Evolutionary conservation across 2,329 filamentous ascomycete species (phyloP).

Genomic region (Penicillium sp.): DNA sequence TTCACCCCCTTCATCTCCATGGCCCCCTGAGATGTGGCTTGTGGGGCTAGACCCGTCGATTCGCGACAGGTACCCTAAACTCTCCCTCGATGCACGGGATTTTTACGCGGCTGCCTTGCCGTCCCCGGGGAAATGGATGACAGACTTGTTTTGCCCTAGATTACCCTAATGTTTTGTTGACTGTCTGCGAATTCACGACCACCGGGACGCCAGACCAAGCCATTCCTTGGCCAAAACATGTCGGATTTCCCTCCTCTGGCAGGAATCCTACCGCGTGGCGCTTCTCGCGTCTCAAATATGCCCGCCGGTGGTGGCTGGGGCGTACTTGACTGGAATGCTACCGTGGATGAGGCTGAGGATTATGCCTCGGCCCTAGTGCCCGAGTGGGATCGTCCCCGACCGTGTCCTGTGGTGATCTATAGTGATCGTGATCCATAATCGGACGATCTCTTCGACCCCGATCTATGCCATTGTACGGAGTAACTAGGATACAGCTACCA

Average conservation of each 20-base stretch:
- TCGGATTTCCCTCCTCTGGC: background rate
- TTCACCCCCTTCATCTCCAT: background rate
- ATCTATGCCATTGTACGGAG: background rate
- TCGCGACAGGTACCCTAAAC: background rate
- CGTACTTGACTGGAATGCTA: background rate
- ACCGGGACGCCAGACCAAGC: background rate
- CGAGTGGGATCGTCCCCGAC: background rate
- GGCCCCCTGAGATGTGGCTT: conserved; percentile 1
- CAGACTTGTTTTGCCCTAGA: background rate
- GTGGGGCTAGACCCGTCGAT: conserved; percentile 7
- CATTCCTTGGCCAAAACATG: background rate
- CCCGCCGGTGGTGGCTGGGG: background rate
- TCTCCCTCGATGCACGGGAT: background rate
- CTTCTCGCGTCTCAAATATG: background rate
- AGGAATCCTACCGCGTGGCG: conserved; percentile 1
- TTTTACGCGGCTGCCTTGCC: background rate
- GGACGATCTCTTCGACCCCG: background rate
- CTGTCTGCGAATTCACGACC: background rate
- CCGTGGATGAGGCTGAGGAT: background rate
- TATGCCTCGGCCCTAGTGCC: background rate
- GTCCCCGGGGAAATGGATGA: background rate
- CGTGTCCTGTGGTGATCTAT: background rate
- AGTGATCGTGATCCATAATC: background rate
- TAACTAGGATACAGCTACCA: background rate
- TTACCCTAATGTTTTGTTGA: background rate